Percentiles rank a stretch among this genome's conserved stretches.
These are phyloP conservation scores for Pulveroboletus sp. DNA, from an alignment of 768 basidiomycete genomes.

Conservation along the genomic window DNA sequence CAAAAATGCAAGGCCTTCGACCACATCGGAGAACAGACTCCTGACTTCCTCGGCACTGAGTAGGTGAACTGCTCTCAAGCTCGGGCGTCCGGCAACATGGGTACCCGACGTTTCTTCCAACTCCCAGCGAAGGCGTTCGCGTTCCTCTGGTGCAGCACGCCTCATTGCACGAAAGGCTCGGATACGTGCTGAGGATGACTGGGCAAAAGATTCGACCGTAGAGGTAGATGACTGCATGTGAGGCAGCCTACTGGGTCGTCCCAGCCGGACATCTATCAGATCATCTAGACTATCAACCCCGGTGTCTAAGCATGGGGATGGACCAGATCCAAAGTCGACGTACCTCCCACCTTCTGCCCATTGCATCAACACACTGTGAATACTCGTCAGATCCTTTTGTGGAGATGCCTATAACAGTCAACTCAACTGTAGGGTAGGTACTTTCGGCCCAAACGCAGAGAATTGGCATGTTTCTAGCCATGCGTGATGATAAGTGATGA, in stretches of 20 bases:
- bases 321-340: not conserved
- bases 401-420: not conserved
- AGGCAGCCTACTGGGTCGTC: slow-evolving; percentile 43
- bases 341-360: slow-evolving; percentile 86
- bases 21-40: slow-evolving; percentile 78
- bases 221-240: slow-evolving; percentile 36
- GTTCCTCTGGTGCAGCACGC: slow-evolving; percentile 57
- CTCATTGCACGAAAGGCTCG: slow-evolving; percentile 71
- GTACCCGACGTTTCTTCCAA: slow-evolving; percentile 33
- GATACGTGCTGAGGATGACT: slow-evolving; percentile 67
- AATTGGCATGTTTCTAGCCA: slow-evolving; percentile 88
- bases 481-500: slow-evolving; percentile 92
- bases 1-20: slow-evolving; percentile 82
- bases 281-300: slow-evolving; percentile 59
- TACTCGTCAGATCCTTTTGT: not conserved
- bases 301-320: not conserved
- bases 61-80: slow-evolving; percentile 76
- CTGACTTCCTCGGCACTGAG: slow-evolving; percentile 81
- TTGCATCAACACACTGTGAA: slow-evolving; percentile 76
- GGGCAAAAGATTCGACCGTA: slow-evolving; percentile 27
- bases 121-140: slow-evolving; percentile 53
- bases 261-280: slow-evolving; percentile 76
- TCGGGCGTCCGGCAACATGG: slow-evolving; percentile 24
- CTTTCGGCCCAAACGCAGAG: slow-evolving; percentile 81
- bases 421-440: slow-evolving; percentile 82